Conservation (phyloP, 441 rosid genomes). For the Pelargonium fulgidum region DNA sequence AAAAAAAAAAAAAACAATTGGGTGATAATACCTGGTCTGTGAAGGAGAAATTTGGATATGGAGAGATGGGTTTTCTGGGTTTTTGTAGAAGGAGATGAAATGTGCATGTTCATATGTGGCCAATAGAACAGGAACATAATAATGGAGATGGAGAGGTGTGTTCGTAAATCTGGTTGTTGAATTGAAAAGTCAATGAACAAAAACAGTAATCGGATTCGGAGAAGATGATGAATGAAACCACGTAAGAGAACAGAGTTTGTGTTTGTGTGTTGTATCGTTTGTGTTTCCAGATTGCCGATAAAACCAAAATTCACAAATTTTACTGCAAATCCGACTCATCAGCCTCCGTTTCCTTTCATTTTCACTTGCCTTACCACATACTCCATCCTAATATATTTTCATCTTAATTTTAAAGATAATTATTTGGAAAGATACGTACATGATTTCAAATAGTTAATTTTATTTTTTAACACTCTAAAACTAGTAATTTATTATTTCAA, state of each 20-base stretch:
- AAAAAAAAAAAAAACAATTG: not conserved
- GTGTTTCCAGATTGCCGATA: slow-evolving; percentile 2
- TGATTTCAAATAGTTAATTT: too few species aligned
- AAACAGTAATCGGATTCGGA: not conserved
- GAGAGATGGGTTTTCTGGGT: slow-evolving; percentile 3
- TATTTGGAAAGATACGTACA: too few species aligned
- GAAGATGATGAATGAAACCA: too few species aligned
- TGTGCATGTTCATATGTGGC: not conserved
- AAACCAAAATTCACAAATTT: not conserved
- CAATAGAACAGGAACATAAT: not conserved
- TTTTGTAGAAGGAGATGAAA: slow-evolving; percentile 3
- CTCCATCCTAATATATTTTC: too few species aligned
- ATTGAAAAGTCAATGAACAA: not conserved
- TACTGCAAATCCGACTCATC: not conserved
- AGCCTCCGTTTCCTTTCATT: not conserved
- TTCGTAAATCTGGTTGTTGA: not conserved
- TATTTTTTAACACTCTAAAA: too few species aligned
- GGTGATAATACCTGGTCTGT: not conserved
- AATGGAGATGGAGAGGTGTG: too few species aligned
- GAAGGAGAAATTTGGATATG: not conserved
- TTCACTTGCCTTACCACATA: too few species aligned
- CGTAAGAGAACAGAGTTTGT: too few species aligned
- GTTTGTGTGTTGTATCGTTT: not conserved
- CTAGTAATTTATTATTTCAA: too few species aligned
- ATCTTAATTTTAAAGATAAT: too few species aligned